These are phyloP conservation scores for Vitis cinerea DNA, from an alignment of 164 flowering plant species.

Conservation along the genomic window DNA sequence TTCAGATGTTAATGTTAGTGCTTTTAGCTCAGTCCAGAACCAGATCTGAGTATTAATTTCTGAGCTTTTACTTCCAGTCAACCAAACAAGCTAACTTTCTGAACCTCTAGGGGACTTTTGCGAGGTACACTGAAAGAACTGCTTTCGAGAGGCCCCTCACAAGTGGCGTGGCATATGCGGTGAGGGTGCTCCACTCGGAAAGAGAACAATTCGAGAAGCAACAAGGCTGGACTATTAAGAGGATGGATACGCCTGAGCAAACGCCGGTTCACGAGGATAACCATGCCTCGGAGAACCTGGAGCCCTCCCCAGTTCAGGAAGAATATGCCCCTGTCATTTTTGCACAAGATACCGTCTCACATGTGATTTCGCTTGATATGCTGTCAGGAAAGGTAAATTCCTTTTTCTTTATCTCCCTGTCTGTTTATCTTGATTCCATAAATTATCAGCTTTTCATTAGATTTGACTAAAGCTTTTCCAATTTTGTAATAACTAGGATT, in stretches of 20 bases:
- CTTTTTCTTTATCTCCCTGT: slow-evolving; percentile 7
- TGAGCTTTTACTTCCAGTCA: neutral
- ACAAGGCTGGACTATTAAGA: slow-evolving; percentile 93
- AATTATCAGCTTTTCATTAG: no score
- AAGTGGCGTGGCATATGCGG: slow-evolving; percentile 98
- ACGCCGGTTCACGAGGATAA: slow-evolving; percentile 73
- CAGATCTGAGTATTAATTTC: slow-evolving; percentile 5
- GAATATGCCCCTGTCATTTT: slow-evolving; percentile 99
- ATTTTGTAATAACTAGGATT: neutral
- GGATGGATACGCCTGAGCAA: slow-evolving; percentile 65
- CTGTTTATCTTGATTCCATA: no score
- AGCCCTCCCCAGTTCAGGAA: slow-evolving; percentile 72
- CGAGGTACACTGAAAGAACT: slow-evolving; percentile 80
- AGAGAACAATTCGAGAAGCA: slow-evolving; percentile 83
- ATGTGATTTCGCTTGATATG: slow-evolving; percentile 93
- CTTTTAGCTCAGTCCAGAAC: slow-evolving; percentile 3
- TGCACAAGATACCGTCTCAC: slow-evolving; percentile 88
- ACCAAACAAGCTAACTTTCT: slow-evolving; percentile 21
- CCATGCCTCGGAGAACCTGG: slow-evolving; percentile 45
- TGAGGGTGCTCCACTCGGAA: slow-evolving; percentile 80
- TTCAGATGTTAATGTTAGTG: neutral
- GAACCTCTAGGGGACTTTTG: slow-evolving; percentile 68
- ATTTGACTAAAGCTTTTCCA: neutral
- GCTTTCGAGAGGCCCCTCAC: slow-evolving; percentile 98
- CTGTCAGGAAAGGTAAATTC: slow-evolving; percentile 76